Base-by-base conservation (phyloP, 75 land plant species). In the Cryptomeria japonica region DNA sequence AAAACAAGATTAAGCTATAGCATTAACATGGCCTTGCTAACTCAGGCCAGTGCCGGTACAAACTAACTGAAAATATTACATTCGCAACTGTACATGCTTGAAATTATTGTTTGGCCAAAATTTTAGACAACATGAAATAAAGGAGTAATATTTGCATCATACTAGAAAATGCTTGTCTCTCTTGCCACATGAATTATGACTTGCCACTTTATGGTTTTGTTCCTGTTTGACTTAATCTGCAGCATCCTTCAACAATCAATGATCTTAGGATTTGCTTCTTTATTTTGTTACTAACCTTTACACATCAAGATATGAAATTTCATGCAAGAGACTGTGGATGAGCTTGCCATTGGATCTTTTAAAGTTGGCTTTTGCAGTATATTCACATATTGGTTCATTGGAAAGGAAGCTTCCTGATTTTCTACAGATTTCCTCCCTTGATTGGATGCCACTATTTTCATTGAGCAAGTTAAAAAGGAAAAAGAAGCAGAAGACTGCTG, bases 361-460 rank as follows among this genome's bases (percentile, higher is more conserved):
- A 78, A 68, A 88, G 34, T 53, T 93, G 86, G 91, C 91, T 3
- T 93, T 93, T 80, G 87, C 90, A 15, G 87, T 16, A 38, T 89
- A 92, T 70, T 85, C 91, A 47, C 92, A 93, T 8, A 39, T 86
- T 88, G 79, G 78, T 47, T 80, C 86, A 55, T 41, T 47, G 22
- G 68, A 68, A 84, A 84, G 68, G 75, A 36, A 1, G 58, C 87
- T 47, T 75, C 90, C 83, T 88, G 92, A 49, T 89, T 93, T 77
- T 85, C 90, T 93, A 51, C 91, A 93, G 77, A 86, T 31, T 31
- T 61, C n/a, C 42, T 37, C 92, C 31, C 51, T 44, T 85, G 73
- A 84, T 25, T 89, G 88, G 83, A 78, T 90, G 55, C 92, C 90
- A 46, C 92, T 91, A 8, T 95, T 91, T 82, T 36, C 90, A 39